These are phyloP conservation scores for Blepharisma japonicum DNA, from an alignment of 73 alveolate genomes.

Conservation along the genomic window DNA sequence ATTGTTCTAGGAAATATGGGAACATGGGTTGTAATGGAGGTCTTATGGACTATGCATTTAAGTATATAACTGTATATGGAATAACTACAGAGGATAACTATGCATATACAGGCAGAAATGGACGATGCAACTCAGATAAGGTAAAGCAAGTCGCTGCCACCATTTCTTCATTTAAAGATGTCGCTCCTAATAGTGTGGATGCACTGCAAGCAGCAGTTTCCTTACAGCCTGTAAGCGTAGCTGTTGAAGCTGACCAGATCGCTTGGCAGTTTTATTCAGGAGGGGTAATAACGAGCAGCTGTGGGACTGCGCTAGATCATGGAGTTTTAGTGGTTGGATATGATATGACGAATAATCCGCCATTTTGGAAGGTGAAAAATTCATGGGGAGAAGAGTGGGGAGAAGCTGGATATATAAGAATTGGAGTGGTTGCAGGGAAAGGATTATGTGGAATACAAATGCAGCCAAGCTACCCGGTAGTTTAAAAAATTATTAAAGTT, in stretches of 20 bases:
- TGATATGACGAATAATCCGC: conserved; percentile 43
- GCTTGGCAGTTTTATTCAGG: conserved; percentile 34
- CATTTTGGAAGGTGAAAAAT: conserved; percentile 55
- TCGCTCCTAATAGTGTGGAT: background rate
- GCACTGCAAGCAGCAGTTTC: conserved; percentile 30
- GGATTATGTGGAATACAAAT: conserved; percentile 48
- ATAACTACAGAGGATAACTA: conserved; percentile 42
- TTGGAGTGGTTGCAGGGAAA: conserved; percentile 29
- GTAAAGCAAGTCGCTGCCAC: conserved; percentile 19
- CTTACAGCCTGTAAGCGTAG: conserved; percentile 43
- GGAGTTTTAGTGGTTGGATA: conserved; percentile 64
- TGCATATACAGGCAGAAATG: conserved; percentile 54
- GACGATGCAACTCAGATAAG: conserved; percentile 31
- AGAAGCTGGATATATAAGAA: conserved; percentile 55
- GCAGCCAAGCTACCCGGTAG: conserved; percentile 41
- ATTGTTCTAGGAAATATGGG: conserved; percentile 41
- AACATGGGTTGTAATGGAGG: conserved; percentile 77
- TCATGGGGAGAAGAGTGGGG: conserved; percentile 72
- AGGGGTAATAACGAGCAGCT: conserved; percentile 30
- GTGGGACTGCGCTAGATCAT: conserved; percentile 46
- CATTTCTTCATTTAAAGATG: background rate
- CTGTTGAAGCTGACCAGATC: conserved; percentile 48
- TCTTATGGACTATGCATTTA: conserved; percentile 40
- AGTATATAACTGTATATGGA: conserved; percentile 33
- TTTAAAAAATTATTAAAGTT: background rate